phyloP scores from a whole-genome alignment of 805 yeast genomes.

The Teunomyces funiuensis region DNA sequence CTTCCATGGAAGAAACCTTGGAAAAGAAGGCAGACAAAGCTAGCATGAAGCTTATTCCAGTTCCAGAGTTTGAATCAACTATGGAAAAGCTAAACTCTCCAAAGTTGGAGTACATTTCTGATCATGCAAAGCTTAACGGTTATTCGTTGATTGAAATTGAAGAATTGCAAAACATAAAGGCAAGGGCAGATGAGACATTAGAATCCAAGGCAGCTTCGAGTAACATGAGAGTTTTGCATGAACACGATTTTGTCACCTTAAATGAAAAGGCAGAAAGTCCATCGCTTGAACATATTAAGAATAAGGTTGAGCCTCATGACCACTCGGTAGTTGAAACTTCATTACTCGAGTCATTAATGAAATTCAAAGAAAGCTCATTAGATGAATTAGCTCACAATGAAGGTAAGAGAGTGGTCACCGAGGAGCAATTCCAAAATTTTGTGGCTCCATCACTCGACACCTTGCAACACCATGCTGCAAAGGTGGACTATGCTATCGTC shows the following conservation, averaged over 20 bases:
- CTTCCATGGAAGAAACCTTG: conserved; percentile 27
- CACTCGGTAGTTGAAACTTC: conserved; percentile 3
- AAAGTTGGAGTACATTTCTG: conserved; percentile 9
- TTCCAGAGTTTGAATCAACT: conserved; percentile 17
- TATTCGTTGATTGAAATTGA: conserved; percentile 6
- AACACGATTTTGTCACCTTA: neutral
- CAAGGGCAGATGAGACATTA: neutral
- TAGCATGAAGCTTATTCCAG: conserved; percentile 19
- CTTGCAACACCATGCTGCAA: conserved; percentile 13
- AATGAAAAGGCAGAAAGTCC: neutral
- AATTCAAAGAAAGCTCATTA: neutral
- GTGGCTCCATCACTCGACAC: conserved; percentile 11
- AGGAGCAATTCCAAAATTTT: conserved; percentile 3
- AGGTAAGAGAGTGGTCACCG: conserved; percentile 3
- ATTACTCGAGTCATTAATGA: neutral
- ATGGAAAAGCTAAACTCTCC: conserved; percentile 11
- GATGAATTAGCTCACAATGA: conserved; percentile 3
- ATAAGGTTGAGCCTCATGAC: neutral
- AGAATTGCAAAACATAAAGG: neutral
- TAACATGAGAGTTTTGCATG: neutral
- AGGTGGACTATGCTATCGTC: conserved; percentile 8
- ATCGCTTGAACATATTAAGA: neutral
- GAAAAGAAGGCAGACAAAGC: conserved; percentile 15
- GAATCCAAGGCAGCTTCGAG: neutral
- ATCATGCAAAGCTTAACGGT: conserved; percentile 7